These are phyloP conservation scores for Tetraselmis striata DNA, from an alignment of 139 green algal species.

Conservation along the genomic window DNA sequence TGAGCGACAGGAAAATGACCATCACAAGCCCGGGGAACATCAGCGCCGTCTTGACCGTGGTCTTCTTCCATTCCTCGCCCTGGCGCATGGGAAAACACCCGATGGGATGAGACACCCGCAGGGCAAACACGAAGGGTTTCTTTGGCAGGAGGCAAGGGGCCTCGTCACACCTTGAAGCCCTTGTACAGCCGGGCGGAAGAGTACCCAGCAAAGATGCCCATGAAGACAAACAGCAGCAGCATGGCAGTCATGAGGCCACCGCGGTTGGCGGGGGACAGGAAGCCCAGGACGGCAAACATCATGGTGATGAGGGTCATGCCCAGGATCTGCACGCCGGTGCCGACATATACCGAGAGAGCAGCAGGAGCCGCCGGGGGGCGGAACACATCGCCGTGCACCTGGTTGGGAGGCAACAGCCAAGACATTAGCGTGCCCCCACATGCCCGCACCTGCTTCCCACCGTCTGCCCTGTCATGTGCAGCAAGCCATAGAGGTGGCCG, in stretches of 20 bases:
- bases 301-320: slow-evolving; percentile 89
- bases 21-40: slow-evolving; percentile 87
- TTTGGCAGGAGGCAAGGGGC: too few species aligned
- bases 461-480: too few species aligned
- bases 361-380: slow-evolving; percentile 60
- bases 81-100: slow-evolving; percentile 25
- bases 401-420: slow-evolving; percentile 8
- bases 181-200: slow-evolving; percentile 87
- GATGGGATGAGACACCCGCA: background rate
- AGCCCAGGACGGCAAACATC: slow-evolving; percentile 93
- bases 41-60: slow-evolving; percentile 85
- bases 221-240: slow-evolving; percentile 96
- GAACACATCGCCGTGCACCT: slow-evolving; percentile 98
- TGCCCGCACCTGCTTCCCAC: too few species aligned
- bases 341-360: slow-evolving; percentile 81
- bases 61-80: slow-evolving; percentile 87
- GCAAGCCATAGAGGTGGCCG: too few species aligned
- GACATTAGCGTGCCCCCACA: too few species aligned
- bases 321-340: slow-evolving; percentile 92
- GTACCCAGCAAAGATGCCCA: slow-evolving; percentile 93
- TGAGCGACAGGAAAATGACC: slow-evolving; percentile 87
- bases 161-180: slow-evolving; percentile 48
- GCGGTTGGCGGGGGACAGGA: slow-evolving; percentile 95
- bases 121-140: background rate
- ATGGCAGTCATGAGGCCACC: slow-evolving; percentile 96